Conservation (phyloP, 2,329 filamentous ascomycete genomes). For the Celoporthe dispersa region DNA sequence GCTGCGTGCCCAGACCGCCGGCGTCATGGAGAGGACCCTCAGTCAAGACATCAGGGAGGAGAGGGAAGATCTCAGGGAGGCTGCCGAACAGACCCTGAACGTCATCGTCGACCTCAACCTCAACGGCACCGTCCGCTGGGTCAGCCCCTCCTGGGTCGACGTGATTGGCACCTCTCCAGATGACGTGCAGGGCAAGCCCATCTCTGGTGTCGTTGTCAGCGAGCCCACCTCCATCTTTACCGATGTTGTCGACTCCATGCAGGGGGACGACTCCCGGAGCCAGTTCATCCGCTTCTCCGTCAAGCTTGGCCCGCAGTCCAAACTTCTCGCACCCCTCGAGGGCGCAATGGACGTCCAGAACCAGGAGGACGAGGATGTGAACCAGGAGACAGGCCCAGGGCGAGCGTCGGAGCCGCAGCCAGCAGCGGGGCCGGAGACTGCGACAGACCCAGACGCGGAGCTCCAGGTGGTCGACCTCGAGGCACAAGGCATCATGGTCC, state of each 20-base stretch:
- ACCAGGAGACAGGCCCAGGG: conserved; percentile 41
- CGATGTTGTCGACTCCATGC: conserved; percentile 85
- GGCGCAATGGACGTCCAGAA: conserved; percentile 45
- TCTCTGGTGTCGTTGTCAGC: conserved; percentile 78
- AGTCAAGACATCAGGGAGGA: conserved; percentile 93
- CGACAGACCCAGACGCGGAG: conserved; percentile 44
- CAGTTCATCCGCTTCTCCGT: conserved; percentile 85
- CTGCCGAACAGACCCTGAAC: conserved; percentile 94
- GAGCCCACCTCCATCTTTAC: conserved; percentile 81
- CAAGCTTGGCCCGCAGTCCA: conserved; percentile 70
- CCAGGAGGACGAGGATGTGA: conserved; percentile 38
- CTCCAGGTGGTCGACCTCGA: conserved; percentile 76
- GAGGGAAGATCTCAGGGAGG: conserved; percentile 90
- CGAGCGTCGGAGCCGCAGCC: conserved; percentile 21
- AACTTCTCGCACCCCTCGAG: conserved; percentile 56
- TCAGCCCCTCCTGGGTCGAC: conserved; percentile 94
- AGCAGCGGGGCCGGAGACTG: conserved; percentile 45
- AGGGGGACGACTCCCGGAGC: conserved; percentile 89
- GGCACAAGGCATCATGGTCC: conserved; percentile 98
- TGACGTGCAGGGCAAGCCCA: conserved; percentile 73
- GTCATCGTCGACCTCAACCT: conserved; percentile 93
- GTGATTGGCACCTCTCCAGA: conserved; percentile 81
- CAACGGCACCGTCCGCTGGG: conserved; percentile 90
- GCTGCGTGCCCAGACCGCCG: conserved; percentile 54
- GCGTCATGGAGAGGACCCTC: conserved; percentile 67